Evolutionary conservation across 73 alveolate genomes (phyloP).

Genomic region (Paramecium primaurelia): DNA sequence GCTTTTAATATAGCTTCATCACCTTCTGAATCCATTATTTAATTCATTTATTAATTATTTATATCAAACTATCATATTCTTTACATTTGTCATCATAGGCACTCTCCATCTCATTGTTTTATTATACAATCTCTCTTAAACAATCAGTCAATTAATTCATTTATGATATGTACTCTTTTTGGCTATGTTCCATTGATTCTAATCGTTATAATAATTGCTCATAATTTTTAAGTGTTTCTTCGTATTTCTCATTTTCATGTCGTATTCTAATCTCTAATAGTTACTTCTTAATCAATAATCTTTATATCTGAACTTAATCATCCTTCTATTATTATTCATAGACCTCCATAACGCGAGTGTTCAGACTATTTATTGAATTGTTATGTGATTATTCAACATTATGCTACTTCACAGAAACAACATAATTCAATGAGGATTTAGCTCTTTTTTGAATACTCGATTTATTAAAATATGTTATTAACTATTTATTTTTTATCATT

Average conservation of each 20-base stretch:
- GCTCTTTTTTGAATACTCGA: background rate
- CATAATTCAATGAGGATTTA: background rate
- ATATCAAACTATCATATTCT: background rate
- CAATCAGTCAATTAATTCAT: background rate
- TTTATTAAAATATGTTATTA: background rate
- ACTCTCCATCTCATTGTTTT: background rate
- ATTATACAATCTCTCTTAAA: background rate
- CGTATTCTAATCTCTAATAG: background rate
- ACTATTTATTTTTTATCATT: background rate
- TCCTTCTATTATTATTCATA: background rate
- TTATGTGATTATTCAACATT: background rate
- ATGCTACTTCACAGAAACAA: background rate
- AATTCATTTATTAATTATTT: constrained; percentile 6
- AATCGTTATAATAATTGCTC: background rate
- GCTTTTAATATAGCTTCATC: background rate
- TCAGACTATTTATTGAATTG: background rate
- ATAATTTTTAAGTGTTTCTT: background rate
- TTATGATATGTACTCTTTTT: background rate
- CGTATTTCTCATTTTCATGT: background rate
- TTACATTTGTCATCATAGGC: background rate
- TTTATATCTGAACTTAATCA: background rate
- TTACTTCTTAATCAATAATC: background rate
- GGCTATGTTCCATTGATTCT: background rate
- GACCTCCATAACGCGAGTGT: background rate
- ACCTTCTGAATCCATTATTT: background rate